These are phyloP conservation scores for Ceratorhiza oryzae-sativae DNA, from an alignment of 1,284 basidiomycete genomes.

Conservation along the genomic window DNA sequence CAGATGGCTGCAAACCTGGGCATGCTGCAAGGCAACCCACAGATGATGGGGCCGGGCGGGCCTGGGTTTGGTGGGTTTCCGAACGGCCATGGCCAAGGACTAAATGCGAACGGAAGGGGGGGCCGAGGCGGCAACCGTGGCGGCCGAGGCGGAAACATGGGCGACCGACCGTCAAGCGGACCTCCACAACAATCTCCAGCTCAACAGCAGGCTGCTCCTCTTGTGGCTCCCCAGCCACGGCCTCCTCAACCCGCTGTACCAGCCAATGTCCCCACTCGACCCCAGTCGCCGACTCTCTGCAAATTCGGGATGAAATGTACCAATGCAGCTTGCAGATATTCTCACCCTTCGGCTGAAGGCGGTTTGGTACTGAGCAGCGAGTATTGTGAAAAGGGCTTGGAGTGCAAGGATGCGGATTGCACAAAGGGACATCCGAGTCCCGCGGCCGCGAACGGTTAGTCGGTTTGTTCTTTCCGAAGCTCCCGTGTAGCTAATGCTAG, in stretches of 20 bases:
- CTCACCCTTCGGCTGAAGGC: conserved; percentile 87
- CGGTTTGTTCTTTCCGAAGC: not conserved
- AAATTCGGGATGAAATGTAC: conserved; percentile 90
- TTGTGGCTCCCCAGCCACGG: conserved; percentile 52
- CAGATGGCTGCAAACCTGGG: conserved; percentile 80
- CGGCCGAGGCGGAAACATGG: conserved; percentile 42
- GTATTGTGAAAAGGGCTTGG: conserved; percentile 81
- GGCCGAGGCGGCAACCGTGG: conserved; percentile 43
- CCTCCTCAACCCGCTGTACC: conserved; percentile 45
- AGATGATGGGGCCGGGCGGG: conserved; percentile 54
- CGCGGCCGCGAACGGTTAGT: conserved; percentile 63
- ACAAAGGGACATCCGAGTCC: conserved; percentile 88
- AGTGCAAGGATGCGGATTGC: conserved; percentile 91
- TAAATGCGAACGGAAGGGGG: conserved; percentile 47
- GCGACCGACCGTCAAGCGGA: conserved; percentile 16
- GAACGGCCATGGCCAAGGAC: conserved; percentile 53
- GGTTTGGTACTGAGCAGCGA: conserved; percentile 94
- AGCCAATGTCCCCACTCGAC: conserved; percentile 65
- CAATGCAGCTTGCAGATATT: conserved; percentile 84
- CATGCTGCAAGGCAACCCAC: conserved; percentile 65
- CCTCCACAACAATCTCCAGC: conserved; percentile 10
- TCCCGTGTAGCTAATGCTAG: not conserved
- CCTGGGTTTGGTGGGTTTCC: conserved; percentile 58
- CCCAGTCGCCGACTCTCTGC: conserved; percentile 85
- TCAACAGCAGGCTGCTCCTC: conserved; percentile 44